These are phyloP conservation scores for Aspergillus saccharolyticus DNA, from an alignment of 495 filamentous ascomycete genomes.

Conservation along the genomic window DNA sequence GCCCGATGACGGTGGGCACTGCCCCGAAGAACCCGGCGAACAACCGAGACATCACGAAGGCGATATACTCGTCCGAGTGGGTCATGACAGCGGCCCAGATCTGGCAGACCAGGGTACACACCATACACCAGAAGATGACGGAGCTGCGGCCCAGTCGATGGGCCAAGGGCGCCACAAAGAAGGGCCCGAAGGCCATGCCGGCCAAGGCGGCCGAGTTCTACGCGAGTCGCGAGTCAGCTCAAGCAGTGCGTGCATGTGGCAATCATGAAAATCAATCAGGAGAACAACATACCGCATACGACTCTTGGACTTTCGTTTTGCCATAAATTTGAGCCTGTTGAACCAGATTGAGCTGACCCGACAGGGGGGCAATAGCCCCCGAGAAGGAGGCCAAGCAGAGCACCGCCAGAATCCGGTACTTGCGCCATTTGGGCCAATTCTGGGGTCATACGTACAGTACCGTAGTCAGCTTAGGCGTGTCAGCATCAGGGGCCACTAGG, in stretches of 20 bases:
- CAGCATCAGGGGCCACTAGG: background rate
- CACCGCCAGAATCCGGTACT: slow-evolving; percentile 32
- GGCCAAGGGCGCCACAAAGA: slow-evolving; percentile 39
- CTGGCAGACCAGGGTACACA: slow-evolving; percentile 29
- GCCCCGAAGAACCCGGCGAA: slow-evolving; percentile 39
- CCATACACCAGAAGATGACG: slow-evolving; percentile 41
- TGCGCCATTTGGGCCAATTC: slow-evolving; percentile 44
- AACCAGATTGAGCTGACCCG: slow-evolving; percentile 29
- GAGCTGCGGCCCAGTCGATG: slow-evolving; percentile 37
- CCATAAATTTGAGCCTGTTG: slow-evolving; percentile 26
- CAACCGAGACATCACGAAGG: slow-evolving; percentile 41
- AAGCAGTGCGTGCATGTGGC: background rate
- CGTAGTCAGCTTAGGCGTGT: background rate
- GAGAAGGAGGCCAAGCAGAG: slow-evolving; percentile 32
- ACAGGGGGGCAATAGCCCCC: slow-evolving; percentile 28
- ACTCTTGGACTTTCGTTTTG: slow-evolving; percentile 22
- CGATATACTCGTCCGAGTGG: slow-evolving; percentile 32
- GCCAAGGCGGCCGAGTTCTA: slow-evolving; percentile 40
- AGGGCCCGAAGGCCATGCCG: slow-evolving; percentile 37
- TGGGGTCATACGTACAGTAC: slow-evolving; percentile 7
- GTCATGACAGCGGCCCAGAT: slow-evolving; percentile 45
- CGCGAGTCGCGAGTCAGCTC: background rate
- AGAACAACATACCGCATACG: background rate
- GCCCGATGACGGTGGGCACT: slow-evolving; percentile 36
- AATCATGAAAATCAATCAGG: background rate